These are phyloP conservation scores for Drechslera avenae DNA, from an alignment of 2,329 filamentous ascomycete genomes.

Conservation along the genomic window DNA sequence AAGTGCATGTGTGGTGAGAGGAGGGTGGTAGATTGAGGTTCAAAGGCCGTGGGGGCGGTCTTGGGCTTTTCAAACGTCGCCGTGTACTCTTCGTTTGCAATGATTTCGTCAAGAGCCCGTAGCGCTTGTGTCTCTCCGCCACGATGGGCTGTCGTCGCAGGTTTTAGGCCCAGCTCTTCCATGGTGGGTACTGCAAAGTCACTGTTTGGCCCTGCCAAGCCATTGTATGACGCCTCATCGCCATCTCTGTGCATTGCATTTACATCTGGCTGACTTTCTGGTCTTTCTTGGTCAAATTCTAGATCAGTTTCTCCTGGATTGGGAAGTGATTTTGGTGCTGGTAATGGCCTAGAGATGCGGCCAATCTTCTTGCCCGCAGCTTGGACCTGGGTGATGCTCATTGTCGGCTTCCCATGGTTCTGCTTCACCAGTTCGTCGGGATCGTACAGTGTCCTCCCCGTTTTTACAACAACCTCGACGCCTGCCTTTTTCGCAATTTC, in stretches of 20 bases:
- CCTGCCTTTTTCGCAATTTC: slow-evolving; percentile 67
- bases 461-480: slow-evolving; percentile 68
- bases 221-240: slow-evolving; percentile 63
- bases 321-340: slow-evolving; percentile 64
- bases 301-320: slow-evolving; percentile 68
- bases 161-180: slow-evolving; percentile 67
- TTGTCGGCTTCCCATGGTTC: slow-evolving; percentile 72
- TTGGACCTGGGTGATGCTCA: slow-evolving; percentile 73
- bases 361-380: slow-evolving; percentile 65
- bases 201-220: slow-evolving; percentile 68
- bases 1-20: slow-evolving; percentile 78
- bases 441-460: slow-evolving; percentile 74
- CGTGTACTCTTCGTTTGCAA: slow-evolving; percentile 68
- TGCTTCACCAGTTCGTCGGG: slow-evolving; percentile 69
- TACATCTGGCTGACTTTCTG: slow-evolving; percentile 61
- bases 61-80: slow-evolving; percentile 78
- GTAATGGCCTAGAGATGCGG: slow-evolving; percentile 64
- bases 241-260: slow-evolving; percentile 62
- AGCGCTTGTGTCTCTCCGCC: slow-evolving; percentile 74
- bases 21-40: slow-evolving; percentile 73
- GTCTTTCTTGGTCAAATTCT: slow-evolving; percentile 62
- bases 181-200: slow-evolving; percentile 75
- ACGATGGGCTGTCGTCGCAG: slow-evolving; percentile 68
- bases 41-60: slow-evolving; percentile 74
- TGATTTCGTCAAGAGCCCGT: slow-evolving; percentile 61